Evolutionary conservation across 345 rosid species (phyloP), one percentile per base, ranked within the genome.

Genomic region (Nephelium lappaceum): DNA sequence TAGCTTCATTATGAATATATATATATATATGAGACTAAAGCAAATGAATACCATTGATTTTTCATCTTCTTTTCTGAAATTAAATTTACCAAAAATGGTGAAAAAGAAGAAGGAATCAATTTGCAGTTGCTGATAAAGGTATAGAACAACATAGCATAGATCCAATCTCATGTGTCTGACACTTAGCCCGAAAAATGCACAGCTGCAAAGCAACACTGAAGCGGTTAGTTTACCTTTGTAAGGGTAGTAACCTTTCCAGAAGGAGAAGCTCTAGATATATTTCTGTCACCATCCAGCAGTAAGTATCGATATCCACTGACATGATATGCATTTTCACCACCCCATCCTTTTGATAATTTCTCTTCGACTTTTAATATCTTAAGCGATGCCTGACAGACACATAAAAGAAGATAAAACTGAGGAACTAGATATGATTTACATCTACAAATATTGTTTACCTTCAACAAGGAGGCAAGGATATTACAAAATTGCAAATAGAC

Each of bases 241-340:
- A 96, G 88, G 7, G 99, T 96, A 70, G 93, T 82, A 77, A 96
- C 99, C 83, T 96, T 96, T 80, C 85, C 92, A 12, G 98, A 80
- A 4, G 99, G 99, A 71, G 99, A 91, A 69, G 95, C 92, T 83
- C 98, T 89, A 77, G 98, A 96, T 72, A 89, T 83, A 81, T 86
- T 86, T 84, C 91, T 84, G 83, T 89, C 92, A 82, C 84, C 89
- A 75, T 94, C 99, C 81, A 91, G 84, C 39, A 96, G 88, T 82
- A 94, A 87, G 86, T 96, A 96, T 5, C 99, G 98, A 79, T 96
- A 94, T 15, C 98, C 98, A 78, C 89, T 78, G 47, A 93, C 95
- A 77, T 96, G 99, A 85, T 96, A 94, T 5, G 98, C 95, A 87
- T 94, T 96, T 92, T 96, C 97, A 53, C 99, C 98, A 80, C 92